Conservation (phyloP, 2,329 filamentous ascomycete species). For the Ceratocystis colombiana region DNA sequence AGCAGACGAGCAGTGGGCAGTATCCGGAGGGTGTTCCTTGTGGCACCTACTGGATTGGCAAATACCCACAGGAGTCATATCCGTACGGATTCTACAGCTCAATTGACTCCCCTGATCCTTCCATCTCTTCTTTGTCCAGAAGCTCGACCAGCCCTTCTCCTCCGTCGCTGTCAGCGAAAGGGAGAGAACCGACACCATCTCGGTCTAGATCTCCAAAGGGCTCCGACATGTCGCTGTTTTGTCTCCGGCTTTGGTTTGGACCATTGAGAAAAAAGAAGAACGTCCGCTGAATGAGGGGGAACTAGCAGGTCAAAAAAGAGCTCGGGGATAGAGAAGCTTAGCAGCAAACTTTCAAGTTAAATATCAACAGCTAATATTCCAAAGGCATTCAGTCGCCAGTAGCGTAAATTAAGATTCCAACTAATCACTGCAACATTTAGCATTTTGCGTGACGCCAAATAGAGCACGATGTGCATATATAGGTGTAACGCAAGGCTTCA, state of each 20-base stretch:
- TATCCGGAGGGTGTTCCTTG: not conserved
- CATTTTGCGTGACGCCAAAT: too few species aligned
- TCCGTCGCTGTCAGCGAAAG: not conserved
- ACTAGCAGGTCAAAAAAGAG: not conserved
- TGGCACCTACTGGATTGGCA: not conserved
- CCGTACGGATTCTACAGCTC: not conserved
- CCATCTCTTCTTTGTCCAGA: not conserved
- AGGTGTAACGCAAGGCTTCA: too few species aligned
- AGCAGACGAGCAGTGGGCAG: not conserved
- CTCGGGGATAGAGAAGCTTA: not conserved
- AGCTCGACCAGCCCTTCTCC: not conserved
- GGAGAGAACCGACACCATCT: not conserved
- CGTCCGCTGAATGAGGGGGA: not conserved
- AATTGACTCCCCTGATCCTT: not conserved
- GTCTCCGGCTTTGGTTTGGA: constrained; percentile 1
- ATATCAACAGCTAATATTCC: not conserved
- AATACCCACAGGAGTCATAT: not conserved
- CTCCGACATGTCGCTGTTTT: not conserved
- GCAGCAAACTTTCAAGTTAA: not conserved
- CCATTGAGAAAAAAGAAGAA: not conserved
- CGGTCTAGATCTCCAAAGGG: not conserved
- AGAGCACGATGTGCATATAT: too few species aligned
- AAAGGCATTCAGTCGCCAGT: not conserved
- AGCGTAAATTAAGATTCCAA: not conserved
- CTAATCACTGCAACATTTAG: too few species aligned